Conservation (phyloP, 2,329 filamentous ascomycete species). For the Venturia carpophila region DNA sequence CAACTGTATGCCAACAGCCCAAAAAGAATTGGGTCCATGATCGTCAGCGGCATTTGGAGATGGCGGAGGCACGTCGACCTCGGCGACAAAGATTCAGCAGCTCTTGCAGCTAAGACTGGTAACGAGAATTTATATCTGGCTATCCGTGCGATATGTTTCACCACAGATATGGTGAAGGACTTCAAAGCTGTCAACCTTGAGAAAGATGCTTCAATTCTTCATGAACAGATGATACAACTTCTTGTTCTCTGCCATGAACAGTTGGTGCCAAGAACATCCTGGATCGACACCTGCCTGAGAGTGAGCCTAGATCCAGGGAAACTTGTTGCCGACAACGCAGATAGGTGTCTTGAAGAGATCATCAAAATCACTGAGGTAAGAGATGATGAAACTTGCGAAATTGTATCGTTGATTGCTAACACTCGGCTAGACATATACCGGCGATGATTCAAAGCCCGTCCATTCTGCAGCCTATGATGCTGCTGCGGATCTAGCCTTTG, state of each 20-base stretch:
- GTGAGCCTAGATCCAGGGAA: constrained; percentile 75
- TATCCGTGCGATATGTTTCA: constrained; percentile 55
- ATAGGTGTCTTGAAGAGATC: constrained; percentile 62
- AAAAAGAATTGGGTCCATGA: constrained; percentile 49
- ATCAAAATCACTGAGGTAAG: constrained; percentile 48
- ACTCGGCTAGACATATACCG: constrained; percentile 10
- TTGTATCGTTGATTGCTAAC: background rate
- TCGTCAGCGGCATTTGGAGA: constrained; percentile 69
- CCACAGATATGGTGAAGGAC: constrained; percentile 23
- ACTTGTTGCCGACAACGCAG: constrained; percentile 58
- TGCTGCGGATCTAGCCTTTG: constrained; percentile 85
- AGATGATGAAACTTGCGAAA: constrained; percentile 21
- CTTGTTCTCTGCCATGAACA: constrained; percentile 71
- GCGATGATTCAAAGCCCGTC: constrained; percentile 30
- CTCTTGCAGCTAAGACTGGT: constrained; percentile 56
- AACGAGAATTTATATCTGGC: constrained; percentile 55
- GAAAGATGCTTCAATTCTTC: constrained; percentile 43
- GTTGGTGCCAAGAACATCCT: constrained; percentile 67
- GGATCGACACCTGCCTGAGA: constrained; percentile 82
- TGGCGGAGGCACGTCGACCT: constrained; percentile 62
- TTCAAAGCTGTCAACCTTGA: constrained; percentile 2
- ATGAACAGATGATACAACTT: constrained; percentile 66
- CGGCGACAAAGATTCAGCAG: constrained; percentile 71
- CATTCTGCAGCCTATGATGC: constrained; percentile 72
- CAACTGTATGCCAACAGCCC: constrained; percentile 56